Evolutionary conservation across 352 stramenopile species (phyloP), one percentile per base, ranked within the genome.

Genomic region (Pythium chondricola): DNA sequence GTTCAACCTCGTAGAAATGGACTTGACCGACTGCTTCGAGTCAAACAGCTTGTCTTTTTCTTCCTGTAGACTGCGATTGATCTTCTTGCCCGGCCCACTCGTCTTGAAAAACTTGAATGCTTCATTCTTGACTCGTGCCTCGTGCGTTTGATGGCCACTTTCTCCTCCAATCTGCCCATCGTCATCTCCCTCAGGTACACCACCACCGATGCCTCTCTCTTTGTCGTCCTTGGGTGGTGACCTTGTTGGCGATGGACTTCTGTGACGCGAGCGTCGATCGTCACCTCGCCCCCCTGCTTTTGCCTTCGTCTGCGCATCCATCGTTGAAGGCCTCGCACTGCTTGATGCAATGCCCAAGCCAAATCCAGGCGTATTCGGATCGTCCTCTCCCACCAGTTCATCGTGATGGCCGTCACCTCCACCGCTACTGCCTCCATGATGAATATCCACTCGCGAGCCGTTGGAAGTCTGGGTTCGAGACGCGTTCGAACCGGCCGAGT

Each of bases 11-110:
- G 43, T 63, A 16, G 80, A 78, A 14, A 93, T 54, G 43, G 89
- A 68, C 32, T 89, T 87, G 13, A 85, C 67, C 5, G 72, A 75
- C 27, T 88, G 74, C 42, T 88, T 90, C 2, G 64, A 58, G 40
- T 85, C 78, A 35, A 85, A 79, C 1, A 90, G 48, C 39, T 83
- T 78, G 44, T 80, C 67, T 48, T 96, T 95, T 25, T 85, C 77
- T 8, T 80, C 68, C 20, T 85, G 69, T 4, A 92, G 53, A 37
- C 43, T 77, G 6, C 69, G 61, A 25, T 84, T 43, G 13, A 87
- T 61, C 46, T 88, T 83, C 25, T 83, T 69, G 13, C 74, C 80
- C 0, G 74, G 37, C 1, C 80, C 74, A 6, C 33, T 73, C 2
- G 57, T 68, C 36, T 82, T 75, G 48, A 74, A 92, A 29, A 75